These are phyloP conservation scores for Dioszegia aurantiaca DNA, from an alignment of 768 basidiomycete genomes.

Conservation along the genomic window DNA sequence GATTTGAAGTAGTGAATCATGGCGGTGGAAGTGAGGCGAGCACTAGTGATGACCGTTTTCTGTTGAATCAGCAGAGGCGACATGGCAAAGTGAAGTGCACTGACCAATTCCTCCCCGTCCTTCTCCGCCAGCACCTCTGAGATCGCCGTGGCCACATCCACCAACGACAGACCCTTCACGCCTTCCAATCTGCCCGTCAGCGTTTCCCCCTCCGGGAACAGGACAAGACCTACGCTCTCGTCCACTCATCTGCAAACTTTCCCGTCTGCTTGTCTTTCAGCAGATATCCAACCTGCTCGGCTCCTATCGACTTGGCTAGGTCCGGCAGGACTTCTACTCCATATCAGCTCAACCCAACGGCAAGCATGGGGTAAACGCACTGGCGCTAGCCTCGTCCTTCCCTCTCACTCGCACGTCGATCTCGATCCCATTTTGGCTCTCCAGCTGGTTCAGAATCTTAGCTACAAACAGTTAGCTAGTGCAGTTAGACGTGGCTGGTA, in stretches of 20 bases:
- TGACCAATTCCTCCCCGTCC: conserved; percentile 84
- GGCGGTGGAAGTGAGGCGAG: conserved; percentile 76
- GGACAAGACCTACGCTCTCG: conserved; percentile 54
- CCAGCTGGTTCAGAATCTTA: conserved; percentile 77
- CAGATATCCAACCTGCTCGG: conserved; percentile 62
- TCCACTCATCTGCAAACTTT: conserved; percentile 85
- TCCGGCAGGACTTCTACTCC: conserved; percentile 65
- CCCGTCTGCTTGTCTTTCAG: conserved; percentile 80
- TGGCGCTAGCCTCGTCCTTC: conserved; percentile 49
- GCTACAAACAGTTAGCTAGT: conserved; percentile 58
- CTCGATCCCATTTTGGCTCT: conserved; percentile 58
- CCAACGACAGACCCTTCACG: conserved; percentile 63
- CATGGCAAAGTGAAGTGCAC: conserved; percentile 35
- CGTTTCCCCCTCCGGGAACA: background rate
- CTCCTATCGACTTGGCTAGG: conserved; percentile 57
- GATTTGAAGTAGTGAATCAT: conserved; percentile 79
- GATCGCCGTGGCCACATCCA: conserved; percentile 74
- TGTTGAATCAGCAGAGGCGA: conserved; percentile 47
- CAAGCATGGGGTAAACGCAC: conserved; percentile 5
- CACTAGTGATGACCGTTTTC: conserved; percentile 75
- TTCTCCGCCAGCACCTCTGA: conserved; percentile 80
- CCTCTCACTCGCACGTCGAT: conserved; percentile 65
- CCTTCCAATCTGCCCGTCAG: conserved; percentile 53
- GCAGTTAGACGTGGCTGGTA: background rate
- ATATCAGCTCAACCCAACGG: conserved; percentile 1